Evolutionary conservation across 2,329 filamentous ascomycete genomes (phyloP).

Genomic region (Fusarium xylarioides): DNA sequence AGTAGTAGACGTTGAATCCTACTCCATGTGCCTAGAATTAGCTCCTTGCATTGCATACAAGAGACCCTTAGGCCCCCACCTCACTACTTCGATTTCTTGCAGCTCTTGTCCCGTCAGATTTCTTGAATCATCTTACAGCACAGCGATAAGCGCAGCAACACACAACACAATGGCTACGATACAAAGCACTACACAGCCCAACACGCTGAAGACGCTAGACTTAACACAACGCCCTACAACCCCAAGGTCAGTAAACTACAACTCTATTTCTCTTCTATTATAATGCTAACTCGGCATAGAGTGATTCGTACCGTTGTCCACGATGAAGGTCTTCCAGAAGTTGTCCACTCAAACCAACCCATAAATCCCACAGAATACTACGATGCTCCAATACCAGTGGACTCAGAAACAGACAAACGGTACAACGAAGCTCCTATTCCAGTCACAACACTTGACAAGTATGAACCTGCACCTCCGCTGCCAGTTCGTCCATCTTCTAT

Average conservation of each 20-base stretch:
- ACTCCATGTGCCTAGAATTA: not conserved
- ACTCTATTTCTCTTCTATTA: accelerated
- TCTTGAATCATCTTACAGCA: not conserved
- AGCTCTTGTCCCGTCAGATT: not conserved
- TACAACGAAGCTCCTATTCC: conserved; percentile 15
- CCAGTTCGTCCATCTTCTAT: not conserved
- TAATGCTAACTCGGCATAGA: conserved; percentile 1
- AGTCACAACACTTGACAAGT: not conserved
- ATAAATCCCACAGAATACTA: not conserved
- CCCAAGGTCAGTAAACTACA: not conserved
- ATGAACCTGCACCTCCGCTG: not conserved
- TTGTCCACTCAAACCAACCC: conserved; percentile 8
- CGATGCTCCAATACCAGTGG: conserved; percentile 33
- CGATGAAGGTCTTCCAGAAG: conserved; percentile 35
- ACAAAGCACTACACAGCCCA: not conserved
- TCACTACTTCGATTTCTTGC: not conserved
- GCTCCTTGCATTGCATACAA: conserved; percentile 4
- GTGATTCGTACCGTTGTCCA: conserved; percentile 11
- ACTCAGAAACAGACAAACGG: conserved; percentile 16
- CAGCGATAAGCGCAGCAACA: not conserved
- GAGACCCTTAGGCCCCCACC: not conserved
- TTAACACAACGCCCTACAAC: not conserved
- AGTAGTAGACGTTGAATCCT: not conserved
- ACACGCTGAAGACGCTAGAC: not conserved
- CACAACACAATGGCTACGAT: not conserved